phyloP scores from a whole-genome alignment of 768 basidiomycete species.

The Tulasnella sp. region DNA sequence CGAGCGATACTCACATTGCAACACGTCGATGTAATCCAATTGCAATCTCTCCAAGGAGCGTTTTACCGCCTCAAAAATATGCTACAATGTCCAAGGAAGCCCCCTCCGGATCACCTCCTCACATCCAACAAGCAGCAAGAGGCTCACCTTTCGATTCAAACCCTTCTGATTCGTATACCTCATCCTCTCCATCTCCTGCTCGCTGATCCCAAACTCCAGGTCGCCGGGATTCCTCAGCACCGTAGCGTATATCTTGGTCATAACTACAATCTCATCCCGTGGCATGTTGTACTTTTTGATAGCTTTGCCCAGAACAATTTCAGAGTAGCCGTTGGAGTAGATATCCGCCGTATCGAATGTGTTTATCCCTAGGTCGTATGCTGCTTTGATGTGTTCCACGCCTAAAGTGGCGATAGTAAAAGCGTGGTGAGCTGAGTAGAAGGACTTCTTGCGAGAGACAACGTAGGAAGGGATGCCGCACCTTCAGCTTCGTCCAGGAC shows the following conservation, averaged over 20 bases:
- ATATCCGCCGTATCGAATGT: slow-evolving; percentile 21
- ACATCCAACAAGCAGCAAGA: too few relatives aligned
- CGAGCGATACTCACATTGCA: slow-evolving; percentile 41
- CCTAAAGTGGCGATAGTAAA: too few relatives aligned
- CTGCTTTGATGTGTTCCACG: slow-evolving; percentile 27
- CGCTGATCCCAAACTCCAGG: neutral
- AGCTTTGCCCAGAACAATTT: slow-evolving; percentile 63
- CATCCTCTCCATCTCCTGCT: slow-evolving; percentile 19
- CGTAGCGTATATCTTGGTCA: slow-evolving; percentile 49
- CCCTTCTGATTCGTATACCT: slow-evolving; percentile 27
- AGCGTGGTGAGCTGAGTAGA: neutral
- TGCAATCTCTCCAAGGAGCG: slow-evolving; percentile 54
- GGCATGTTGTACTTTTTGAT: slow-evolving; percentile 49
- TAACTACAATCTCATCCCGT: slow-evolving; percentile 64
- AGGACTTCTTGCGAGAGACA: neutral
- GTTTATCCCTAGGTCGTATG: slow-evolving; percentile 23
- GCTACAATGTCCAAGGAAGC: too few relatives aligned
- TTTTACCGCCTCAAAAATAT: slow-evolving; percentile 57
- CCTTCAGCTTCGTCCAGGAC: slow-evolving; percentile 24
- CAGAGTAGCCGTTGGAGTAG: slow-evolving; percentile 34
- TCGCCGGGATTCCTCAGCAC: slow-evolving; percentile 16
- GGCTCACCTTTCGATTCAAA: slow-evolving; percentile 20
- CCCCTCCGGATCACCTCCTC: too few relatives aligned
- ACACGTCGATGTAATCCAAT: slow-evolving; percentile 65
- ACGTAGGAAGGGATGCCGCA: neutral